Percentiles rank a stretch among this genome's conserved stretches.
These are phyloP conservation scores for Bipolaris bicolor DNA, from an alignment of 2,329 filamentous ascomycete species.

Conservation along the genomic window DNA sequence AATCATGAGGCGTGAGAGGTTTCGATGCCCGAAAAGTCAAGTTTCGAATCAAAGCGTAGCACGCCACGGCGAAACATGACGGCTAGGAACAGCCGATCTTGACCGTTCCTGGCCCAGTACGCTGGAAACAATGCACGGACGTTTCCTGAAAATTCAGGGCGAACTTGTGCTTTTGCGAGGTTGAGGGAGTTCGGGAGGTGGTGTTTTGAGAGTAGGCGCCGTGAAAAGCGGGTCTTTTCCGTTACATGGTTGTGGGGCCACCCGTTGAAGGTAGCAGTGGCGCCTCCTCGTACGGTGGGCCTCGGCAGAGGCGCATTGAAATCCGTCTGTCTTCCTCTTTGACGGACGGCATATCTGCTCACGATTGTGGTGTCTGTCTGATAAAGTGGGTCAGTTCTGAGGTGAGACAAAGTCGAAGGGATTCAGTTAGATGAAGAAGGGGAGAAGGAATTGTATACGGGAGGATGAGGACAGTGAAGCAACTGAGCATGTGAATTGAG, in stretches of 20 bases:
- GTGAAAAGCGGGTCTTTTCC: slow-evolving; percentile 16
- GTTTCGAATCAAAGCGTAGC: slow-evolving; percentile 33
- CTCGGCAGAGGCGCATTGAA: slow-evolving; percentile 5
- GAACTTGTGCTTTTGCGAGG: background rate
- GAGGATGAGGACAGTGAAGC: background rate
- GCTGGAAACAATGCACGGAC: slow-evolving; percentile 14
- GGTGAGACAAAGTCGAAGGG: background rate
- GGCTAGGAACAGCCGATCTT: slow-evolving; percentile 14
- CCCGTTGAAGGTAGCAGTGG: slow-evolving; percentile 10
- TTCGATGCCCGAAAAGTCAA: slow-evolving; percentile 25
- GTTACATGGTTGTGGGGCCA: slow-evolving; percentile 22
- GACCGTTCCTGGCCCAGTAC: slow-evolving; percentile 9
- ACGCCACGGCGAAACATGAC: slow-evolving; percentile 32
- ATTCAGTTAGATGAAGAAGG: background rate
- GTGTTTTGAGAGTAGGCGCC: slow-evolving; percentile 29
- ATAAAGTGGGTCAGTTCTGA: background rate
- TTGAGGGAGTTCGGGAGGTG: slow-evolving; percentile 17
- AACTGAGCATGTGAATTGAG: background rate
- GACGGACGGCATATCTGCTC: background rate
- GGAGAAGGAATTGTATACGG: background rate
- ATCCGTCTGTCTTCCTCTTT: background rate
- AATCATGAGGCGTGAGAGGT: slow-evolving; percentile 25
- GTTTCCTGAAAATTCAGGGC: background rate
- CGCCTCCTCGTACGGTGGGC: slow-evolving; percentile 6
- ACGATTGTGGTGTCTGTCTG: background rate